These are phyloP conservation scores for Pseudonitzschia delicatissima DNA, from an alignment of 108 stramenopile genomes.

Conservation along the genomic window DNA sequence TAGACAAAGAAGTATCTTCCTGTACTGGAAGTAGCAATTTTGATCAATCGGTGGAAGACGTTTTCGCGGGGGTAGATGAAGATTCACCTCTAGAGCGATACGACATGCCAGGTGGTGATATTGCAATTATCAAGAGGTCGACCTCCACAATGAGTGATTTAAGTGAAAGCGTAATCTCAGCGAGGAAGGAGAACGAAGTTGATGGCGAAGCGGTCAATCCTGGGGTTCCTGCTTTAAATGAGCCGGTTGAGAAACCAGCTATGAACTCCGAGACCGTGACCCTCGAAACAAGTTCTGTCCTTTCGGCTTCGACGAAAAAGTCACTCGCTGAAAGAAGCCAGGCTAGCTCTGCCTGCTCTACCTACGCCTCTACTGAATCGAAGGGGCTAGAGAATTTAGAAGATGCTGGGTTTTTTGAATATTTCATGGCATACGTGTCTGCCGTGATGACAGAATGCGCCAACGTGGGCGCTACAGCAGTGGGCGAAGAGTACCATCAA, in stretches of 20 bases:
- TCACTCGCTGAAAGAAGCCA: neutral
- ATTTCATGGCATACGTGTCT: neutral
- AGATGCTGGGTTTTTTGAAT: slow-evolving; percentile 13
- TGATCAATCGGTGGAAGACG: slow-evolving; percentile 4
- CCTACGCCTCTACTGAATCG: neutral
- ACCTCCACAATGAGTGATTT: slow-evolving; percentile 20
- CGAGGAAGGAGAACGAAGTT: neutral
- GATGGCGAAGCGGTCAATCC: neutral
- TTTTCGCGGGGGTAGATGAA: slow-evolving; percentile 28
- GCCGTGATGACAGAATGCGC: slow-evolving; percentile 18
- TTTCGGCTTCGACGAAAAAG: neutral
- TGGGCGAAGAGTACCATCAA: neutral
- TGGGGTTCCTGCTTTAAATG: neutral
- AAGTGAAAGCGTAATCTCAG: slow-evolving; percentile 21
- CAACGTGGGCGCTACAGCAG: neutral
- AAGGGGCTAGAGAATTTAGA: neutral
- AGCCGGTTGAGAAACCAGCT: neutral
- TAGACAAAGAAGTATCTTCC: neutral
- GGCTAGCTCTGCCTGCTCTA: neutral
- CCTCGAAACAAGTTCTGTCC: neutral
- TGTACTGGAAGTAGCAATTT: neutral
- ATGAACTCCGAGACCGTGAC: neutral
- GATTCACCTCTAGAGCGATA: neutral
- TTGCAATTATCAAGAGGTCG: neutral
- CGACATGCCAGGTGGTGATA: neutral